These are phyloP conservation scores for Pichia kluyveri DNA, from an alignment of 805 yeast species.

Conservation along the genomic window DNA sequence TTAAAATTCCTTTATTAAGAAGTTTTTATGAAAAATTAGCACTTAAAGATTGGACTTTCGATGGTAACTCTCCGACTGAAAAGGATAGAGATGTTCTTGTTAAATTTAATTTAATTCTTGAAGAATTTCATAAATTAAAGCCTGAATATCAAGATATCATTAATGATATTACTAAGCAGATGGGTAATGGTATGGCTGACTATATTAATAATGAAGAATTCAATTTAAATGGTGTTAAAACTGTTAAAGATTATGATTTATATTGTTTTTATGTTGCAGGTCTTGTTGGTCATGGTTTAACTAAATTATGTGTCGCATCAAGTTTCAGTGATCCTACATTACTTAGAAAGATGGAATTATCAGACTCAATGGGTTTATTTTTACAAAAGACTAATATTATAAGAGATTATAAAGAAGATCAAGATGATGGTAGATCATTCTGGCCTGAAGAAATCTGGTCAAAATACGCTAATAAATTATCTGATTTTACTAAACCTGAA, in stretches of 20 bases:
- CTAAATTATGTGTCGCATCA: constrained; percentile 72
- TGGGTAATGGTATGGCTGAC: constrained; percentile 99
- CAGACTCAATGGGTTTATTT: constrained; percentile 88
- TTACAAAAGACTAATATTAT: constrained; percentile 94
- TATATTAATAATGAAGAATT: constrained; percentile 72
- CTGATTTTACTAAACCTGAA: constrained; percentile 47
- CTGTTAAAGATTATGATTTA: constrained; percentile 73
- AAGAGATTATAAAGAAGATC: constrained; percentile 89
- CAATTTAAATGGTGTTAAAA: constrained; percentile 68
- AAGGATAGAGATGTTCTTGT: constrained; percentile 73
- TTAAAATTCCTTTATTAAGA: constrained; percentile 70
- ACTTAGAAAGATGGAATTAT: constrained; percentile 45
- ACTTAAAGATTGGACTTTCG: constrained; percentile 69
- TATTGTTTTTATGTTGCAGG: constrained; percentile 99
- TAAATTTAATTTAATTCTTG: constrained; percentile 63
- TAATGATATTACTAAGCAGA: constrained; percentile 64
- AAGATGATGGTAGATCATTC: constrained; percentile 84
- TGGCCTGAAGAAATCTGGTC: constrained; percentile 96
- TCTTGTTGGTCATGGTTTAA: constrained; percentile 91
- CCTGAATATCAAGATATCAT: constrained; percentile 73
- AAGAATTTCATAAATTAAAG: constrained; percentile 64
- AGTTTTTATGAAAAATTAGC: constrained; percentile 55
- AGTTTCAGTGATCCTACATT: constrained; percentile 51
- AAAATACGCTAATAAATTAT: constrained; percentile 57
- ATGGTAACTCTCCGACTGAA: constrained; percentile 67